A percentile compares a stretch with the other conserved stretches of the same genome.
These are phyloP conservation scores for Hortaea werneckii DNA, from an alignment of 2,329 filamentous ascomycete genomes.

Conservation along the genomic window DNA sequence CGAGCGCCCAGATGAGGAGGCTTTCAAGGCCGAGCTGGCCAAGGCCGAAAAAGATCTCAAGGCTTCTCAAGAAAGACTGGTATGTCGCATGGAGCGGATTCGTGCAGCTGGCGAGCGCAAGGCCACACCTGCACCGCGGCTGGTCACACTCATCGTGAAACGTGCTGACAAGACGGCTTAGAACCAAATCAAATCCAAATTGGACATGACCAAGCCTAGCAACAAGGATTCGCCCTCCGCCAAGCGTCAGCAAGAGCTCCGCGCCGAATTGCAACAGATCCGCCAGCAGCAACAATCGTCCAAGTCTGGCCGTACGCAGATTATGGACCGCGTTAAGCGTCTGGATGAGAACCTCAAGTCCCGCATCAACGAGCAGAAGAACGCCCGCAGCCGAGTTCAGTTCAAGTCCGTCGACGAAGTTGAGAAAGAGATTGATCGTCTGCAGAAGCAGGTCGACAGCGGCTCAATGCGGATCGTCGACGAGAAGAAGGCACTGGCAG, in stretches of 20 bases:
- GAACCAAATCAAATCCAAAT: constrained; percentile 80
- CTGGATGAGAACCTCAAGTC: constrained; percentile 82
- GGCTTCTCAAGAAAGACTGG: constrained; percentile 56
- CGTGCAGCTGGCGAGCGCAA: background rate
- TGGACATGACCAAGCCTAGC: constrained; percentile 71
- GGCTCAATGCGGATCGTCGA: constrained; percentile 93
- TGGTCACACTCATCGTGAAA: background rate
- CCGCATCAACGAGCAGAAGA: constrained; percentile 78
- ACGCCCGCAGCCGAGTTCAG: constrained; percentile 63
- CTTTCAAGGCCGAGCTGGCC: constrained; percentile 68
- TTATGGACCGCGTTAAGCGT: constrained; percentile 84
- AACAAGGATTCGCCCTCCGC: constrained; percentile 71
- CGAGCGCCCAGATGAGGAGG: constrained; percentile 76
- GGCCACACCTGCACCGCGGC: too few relatives aligned
- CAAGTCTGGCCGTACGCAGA: constrained; percentile 68
- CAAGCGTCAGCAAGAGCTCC: constrained; percentile 79
- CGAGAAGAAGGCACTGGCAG: constrained; percentile 83
- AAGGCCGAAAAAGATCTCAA: constrained; percentile 81
- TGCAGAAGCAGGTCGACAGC: constrained; percentile 77
- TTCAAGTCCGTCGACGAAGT: constrained; percentile 87
- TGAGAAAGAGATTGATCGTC: constrained; percentile 66
- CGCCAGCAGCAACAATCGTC: constrained; percentile 76
- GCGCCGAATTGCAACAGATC: constrained; percentile 72
- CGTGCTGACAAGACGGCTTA: constrained; percentile 29
- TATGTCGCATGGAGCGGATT: constrained; percentile 8